Base-by-base conservation (phyloP, 352 stramenopile species). In the Phytophthora citricola region DNA sequence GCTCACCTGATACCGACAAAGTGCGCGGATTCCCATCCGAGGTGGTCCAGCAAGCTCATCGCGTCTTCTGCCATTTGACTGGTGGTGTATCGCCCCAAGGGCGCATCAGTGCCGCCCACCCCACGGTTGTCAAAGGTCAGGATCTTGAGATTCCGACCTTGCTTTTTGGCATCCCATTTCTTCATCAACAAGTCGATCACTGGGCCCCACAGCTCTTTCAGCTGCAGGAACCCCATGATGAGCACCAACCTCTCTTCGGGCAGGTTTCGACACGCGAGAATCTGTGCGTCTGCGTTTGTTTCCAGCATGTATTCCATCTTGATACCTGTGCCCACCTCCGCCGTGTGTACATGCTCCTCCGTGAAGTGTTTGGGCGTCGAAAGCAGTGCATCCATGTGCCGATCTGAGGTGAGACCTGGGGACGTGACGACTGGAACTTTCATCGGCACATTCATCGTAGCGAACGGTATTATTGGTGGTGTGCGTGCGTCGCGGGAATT, bases 81-180 rank as follows among this genome's bases (percentile, higher is more conserved):
- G 31, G 73, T 86, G 17, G 71, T 75, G 58, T 86, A 86, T 56
- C 58, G 55, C 1, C 71, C 78, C 17, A 67, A 54, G 3, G 78
- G 78, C 39, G 58, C 68, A 29, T 72, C 69, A 22, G 68, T 74
- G 52, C 66, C 68, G 20, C 78, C 78, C 24, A 79, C 69, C 14
- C 78, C 78, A 39, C 78, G 75, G 52, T 87, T 87, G 59, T 84
- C 78, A 7, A 84, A 70, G 6, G 69, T 79, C 12, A 84, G 54
- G 34, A 87, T 59, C 39, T 70, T 69, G 10, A 81, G 62, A 36
- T 71, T 68, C 43, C 51, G 27, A 26, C 57, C 53, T 51, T 57
- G 66, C n/a, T 60, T 60, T 26, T 49, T 44, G 15, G 48, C 59
- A 24, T 69, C 63, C 75, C 71, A 83, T 64, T 71, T 71, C n/a